Conservation (phyloP, 2,329 filamentous ascomycete genomes). For the Phaeosphaeriaceae sp. region DNA sequence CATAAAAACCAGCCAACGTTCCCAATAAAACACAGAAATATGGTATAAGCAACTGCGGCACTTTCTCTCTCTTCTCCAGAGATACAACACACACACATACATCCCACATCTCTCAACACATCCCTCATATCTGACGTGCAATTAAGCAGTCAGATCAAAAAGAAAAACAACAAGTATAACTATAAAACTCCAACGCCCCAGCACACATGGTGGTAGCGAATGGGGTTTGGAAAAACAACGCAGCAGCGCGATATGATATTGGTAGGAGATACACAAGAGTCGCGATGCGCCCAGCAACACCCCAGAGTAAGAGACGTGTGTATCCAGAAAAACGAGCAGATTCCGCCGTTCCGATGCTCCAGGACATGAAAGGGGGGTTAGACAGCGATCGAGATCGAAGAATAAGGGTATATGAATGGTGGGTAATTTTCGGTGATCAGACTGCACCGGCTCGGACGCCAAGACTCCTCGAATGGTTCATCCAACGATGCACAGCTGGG, state of each 20-base stretch:
- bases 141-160: not conserved
- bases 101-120: not conserved
- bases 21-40: not conserved
- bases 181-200: not conserved
- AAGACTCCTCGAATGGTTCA: not conserved
- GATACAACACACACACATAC: not conserved
- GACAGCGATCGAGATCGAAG: slow-evolving; percentile 21
- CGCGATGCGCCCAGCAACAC: not conserved
- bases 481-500: slow-evolving; percentile 2
- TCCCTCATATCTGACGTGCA: not conserved
- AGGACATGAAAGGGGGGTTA: slow-evolving; percentile 5
- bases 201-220: not conserved
- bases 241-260: not conserved
- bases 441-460: not conserved
- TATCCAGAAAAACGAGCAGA: not conserved
- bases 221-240: not conserved
- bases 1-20: not conserved
- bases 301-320: not conserved
- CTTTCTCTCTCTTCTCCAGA: not conserved
- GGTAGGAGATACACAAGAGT: not conserved
- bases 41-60: not conserved
- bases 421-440: slow-evolving; percentile 18
- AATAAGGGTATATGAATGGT: slow-evolving; percentile 33
- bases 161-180: not conserved
- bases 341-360: slow-evolving; percentile 21